phyloP scores from a whole-genome alignment of 345 rosid species.

The Camelina neglecta region DNA sequence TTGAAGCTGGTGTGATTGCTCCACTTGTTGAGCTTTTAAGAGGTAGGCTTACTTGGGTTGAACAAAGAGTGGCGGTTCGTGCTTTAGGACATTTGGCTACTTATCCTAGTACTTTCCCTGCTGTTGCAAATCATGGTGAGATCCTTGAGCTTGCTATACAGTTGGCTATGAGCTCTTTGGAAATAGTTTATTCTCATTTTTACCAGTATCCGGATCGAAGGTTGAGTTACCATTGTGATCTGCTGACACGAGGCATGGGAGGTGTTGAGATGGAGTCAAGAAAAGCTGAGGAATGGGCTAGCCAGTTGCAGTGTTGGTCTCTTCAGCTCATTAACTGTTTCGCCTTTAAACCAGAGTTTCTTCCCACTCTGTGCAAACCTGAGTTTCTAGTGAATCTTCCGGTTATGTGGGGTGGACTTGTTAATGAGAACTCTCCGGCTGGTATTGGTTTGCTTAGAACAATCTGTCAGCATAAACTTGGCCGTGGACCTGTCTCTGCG shows the following conservation, averaged over 20 bases:
- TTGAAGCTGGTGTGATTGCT: constrained; percentile 85
- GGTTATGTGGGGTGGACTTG: constrained; percentile 99
- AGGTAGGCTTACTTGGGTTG: constrained; percentile 98
- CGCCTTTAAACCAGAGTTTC: constrained; percentile 98
- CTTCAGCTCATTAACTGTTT: constrained; percentile 99
- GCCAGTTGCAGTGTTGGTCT: constrained; percentile 99
- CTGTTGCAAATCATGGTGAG: constrained; percentile 82
- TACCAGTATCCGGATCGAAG: constrained; percentile 85
- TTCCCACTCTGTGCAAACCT: constrained; percentile 83
- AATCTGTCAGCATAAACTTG: constrained; percentile 93
- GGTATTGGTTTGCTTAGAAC: constrained; percentile 97
- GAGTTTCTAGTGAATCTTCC: constrained; percentile 92
- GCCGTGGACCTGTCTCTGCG: constrained; percentile 86
- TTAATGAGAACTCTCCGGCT: constrained; percentile 97
- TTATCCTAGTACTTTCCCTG: constrained; percentile 76
- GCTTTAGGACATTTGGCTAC: constrained; percentile 98
- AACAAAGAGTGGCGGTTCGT: constrained; percentile 95
- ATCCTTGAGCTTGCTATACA: constrained; percentile 92
- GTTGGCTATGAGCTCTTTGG: constrained; percentile 89
- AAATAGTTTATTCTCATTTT: constrained; percentile 95
- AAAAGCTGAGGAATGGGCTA: constrained; percentile 99
- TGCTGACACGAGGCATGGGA: constrained; percentile 99
- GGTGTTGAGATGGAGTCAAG: constrained; percentile 99
- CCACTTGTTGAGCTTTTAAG: constrained; percentile 92
- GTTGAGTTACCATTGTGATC: constrained; percentile 89